phyloP scores from a whole-genome alignment of 2,329 filamentous ascomycete genomes.

The Stemphylium beticola region DNA sequence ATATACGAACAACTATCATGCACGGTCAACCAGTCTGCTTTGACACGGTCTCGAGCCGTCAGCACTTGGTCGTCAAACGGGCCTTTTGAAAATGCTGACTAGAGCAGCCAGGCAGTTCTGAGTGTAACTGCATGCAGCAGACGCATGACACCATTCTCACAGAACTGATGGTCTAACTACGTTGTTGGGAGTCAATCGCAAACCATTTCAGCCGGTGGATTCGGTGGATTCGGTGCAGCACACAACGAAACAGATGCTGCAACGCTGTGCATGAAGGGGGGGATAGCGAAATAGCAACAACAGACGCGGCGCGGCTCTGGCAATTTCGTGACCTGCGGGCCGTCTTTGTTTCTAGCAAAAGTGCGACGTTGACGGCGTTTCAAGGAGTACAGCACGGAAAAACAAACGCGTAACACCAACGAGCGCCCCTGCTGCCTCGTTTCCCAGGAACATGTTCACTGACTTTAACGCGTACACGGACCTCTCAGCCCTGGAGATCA shows the following conservation, averaged over 20 bases:
- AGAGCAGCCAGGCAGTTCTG: neutral
- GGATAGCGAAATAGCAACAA: slow-evolving; percentile 12
- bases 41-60: neutral
- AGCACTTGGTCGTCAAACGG: neutral
- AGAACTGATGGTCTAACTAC: neutral
- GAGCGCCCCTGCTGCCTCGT: slow-evolving; percentile 29
- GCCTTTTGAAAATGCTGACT: neutral
- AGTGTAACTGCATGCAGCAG: slow-evolving; percentile 1
- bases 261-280: slow-evolving; percentile 15
- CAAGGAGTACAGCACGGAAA: slow-evolving; percentile 30
- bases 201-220: neutral
- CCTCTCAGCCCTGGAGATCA: neutral
- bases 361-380: slow-evolving; percentile 39
- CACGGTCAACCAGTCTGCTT: neutral
- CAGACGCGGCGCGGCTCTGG: slow-evolving; percentile 11
- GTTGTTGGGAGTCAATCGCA: neutral
- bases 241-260: slow-evolving; percentile 3
- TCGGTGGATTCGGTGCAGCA: slow-evolving; percentile 5
- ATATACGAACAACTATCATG: slow-evolving; percentile 2
- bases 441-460: slow-evolving; percentile 24
- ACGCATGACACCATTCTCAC: neutral
- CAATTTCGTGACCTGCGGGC: slow-evolving; percentile 7
- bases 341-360: slow-evolving; percentile 27
- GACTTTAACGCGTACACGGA: slow-evolving; percentile 15
- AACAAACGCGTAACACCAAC: slow-evolving; percentile 31